These are phyloP conservation scores for Evernia prunastri DNA, from an alignment of 495 filamentous ascomycete genomes.

Conservation along the genomic window DNA sequence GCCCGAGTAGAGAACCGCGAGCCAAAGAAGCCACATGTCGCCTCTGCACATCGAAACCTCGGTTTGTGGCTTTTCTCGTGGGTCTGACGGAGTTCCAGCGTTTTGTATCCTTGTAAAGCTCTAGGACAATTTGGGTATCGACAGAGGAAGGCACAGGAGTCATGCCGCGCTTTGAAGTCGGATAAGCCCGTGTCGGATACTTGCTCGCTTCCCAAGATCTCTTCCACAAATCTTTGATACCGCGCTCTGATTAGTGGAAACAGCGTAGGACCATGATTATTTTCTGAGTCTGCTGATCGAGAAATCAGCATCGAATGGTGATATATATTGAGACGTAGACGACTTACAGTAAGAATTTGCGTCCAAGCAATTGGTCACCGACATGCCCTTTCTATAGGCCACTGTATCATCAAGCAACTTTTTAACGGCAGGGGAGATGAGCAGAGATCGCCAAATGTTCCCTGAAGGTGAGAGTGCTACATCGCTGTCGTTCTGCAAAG, in stretches of 20 bases:
- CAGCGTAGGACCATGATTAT: neutral
- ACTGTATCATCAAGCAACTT: neutral
- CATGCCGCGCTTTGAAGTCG: conserved; percentile 6
- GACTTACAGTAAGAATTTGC: neutral
- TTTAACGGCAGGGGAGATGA: neutral
- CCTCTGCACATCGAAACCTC: conserved; percentile 13
- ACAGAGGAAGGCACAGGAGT: conserved; percentile 13
- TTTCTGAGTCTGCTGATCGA: neutral
- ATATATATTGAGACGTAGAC: neutral
- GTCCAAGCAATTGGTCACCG: neutral
- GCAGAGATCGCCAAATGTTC: neutral
- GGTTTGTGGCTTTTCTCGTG: conserved; percentile 19
- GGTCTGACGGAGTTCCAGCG: conserved; percentile 9
- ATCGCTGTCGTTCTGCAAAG: too few relatives aligned
- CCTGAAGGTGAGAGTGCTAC: too few relatives aligned
- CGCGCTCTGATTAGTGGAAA: conserved; percentile 4
- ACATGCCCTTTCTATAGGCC: neutral
- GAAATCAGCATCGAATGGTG: neutral
- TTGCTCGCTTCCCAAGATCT: neutral
- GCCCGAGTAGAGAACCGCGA: conserved; percentile 5
- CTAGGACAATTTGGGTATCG: conserved; percentile 7
- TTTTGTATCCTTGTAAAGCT: conserved; percentile 10
- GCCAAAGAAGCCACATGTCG: conserved; percentile 13
- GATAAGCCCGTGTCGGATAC: neutral
- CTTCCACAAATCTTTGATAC: conserved; percentile 13